Evolutionary conservation across 1,284 basidiomycete genomes (phyloP).

Genomic region (Singerocomus inundabilis): DNA sequence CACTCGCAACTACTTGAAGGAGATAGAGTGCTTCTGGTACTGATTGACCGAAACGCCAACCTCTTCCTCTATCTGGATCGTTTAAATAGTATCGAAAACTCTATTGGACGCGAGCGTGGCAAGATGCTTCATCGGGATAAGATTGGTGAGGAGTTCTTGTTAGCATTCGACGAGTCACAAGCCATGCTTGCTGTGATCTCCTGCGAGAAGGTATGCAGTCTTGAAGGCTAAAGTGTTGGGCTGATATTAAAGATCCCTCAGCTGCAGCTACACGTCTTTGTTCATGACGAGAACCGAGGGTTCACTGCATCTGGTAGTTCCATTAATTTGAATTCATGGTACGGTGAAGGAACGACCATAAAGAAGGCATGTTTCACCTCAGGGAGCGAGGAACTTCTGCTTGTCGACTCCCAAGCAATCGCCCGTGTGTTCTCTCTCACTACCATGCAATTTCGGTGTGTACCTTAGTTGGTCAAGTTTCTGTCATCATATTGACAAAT

Average conservation of each 20-base stretch:
- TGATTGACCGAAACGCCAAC: constrained; percentile 34
- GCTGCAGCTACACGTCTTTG: constrained; percentile 43
- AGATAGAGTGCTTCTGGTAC: constrained; percentile 41
- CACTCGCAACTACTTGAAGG: constrained; percentile 38
- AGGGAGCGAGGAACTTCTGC: constrained; percentile 49
- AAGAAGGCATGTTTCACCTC: constrained; percentile 39
- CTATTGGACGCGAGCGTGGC: constrained; percentile 29
- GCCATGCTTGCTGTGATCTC: constrained; percentile 45
- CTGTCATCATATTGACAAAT: neutral
- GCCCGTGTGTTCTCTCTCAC: constrained; percentile 51
- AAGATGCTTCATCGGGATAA: constrained; percentile 43
- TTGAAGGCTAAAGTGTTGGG: neutral
- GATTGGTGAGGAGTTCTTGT: constrained; percentile 41
- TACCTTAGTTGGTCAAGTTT: neutral
- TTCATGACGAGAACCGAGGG: constrained; percentile 39
- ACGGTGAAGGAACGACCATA: constrained; percentile 35
- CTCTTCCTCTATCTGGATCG: constrained; percentile 42
- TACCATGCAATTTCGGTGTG: constrained; percentile 52
- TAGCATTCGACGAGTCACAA: constrained; percentile 51
- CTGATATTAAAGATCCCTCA: constrained; percentile 16
- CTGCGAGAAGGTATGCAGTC: constrained; percentile 37
- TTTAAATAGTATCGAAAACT: constrained; percentile 32
- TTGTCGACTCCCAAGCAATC: constrained; percentile 43
- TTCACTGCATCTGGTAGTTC: constrained; percentile 41
- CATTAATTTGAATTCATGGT: constrained; percentile 46